Evolutionary conservation across 768 basidiomycete species (phyloP).

Genomic region (Cyclocybe cylindracea): DNA sequence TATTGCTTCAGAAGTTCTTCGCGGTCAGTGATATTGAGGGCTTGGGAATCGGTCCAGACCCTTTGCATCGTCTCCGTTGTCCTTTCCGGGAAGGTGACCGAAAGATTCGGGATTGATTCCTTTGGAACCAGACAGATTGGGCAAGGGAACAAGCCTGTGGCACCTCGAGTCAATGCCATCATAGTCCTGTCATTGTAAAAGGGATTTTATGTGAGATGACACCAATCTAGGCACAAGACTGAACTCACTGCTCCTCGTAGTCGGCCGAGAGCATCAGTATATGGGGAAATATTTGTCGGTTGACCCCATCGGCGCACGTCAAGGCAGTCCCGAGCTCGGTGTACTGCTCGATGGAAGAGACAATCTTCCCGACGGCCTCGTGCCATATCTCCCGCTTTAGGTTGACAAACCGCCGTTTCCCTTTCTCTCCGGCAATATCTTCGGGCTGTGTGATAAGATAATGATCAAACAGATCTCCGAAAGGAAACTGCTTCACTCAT

Average conservation of each 20-base stretch:
- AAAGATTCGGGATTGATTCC: constrained; percentile 22
- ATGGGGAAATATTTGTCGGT: constrained; percentile 24
- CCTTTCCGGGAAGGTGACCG: constrained; percentile 11
- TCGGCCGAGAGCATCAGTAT: constrained; percentile 37
- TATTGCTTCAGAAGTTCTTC: constrained; percentile 20
- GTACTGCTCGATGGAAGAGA: constrained; percentile 25
- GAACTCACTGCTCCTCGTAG: constrained; percentile 43
- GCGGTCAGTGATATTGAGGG: constrained; percentile 3
- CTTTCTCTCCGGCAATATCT: constrained; percentile 27
- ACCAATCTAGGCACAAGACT: too few relatives aligned
- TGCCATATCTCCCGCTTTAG: constrained; percentile 41
- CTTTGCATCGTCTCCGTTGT: constrained; percentile 17
- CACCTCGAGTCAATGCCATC: constrained; percentile 37
- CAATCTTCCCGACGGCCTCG: constrained; percentile 22
- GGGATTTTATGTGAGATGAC: neutral
- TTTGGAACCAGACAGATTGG: constrained; percentile 36
- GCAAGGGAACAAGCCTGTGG: constrained; percentile 30
- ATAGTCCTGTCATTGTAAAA: constrained; percentile 24
- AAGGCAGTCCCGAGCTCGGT: too few relatives aligned
- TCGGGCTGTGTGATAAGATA: constrained; percentile 26
- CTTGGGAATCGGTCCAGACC: constrained; percentile 10
- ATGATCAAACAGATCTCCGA: neutral
- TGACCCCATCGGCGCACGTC: constrained; percentile 22
- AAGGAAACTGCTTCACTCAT: constrained; percentile 18
- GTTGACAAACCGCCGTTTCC: constrained; percentile 28